Percentiles rank a stretch among this genome's conserved stretches.
Evolutionary conservation across 805 yeast species (phyloP).

Genomic region (Candida boleticola): DNA sequence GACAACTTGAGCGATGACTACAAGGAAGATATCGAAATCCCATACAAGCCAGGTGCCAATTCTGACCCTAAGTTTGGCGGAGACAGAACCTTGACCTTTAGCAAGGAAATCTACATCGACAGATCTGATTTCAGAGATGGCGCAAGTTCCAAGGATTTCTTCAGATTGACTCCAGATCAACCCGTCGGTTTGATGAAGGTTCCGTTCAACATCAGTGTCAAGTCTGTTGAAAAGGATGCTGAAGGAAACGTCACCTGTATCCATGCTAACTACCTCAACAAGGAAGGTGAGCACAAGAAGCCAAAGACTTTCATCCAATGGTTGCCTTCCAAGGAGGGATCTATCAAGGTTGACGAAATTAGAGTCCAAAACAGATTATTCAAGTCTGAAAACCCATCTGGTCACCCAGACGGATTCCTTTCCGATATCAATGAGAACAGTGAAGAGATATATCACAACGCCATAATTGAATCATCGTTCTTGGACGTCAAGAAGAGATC

Average conservation of each 20-base stretch:
- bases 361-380: conserved; percentile 87
- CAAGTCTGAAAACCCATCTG: conserved; percentile 85
- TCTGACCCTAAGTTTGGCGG: conserved; percentile 64
- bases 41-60: conserved; percentile 80
- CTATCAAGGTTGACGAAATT: conserved; percentile 67
- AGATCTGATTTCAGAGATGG: conserved; percentile 72
- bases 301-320: conserved; percentile 98
- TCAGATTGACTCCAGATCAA: conserved; percentile 91
- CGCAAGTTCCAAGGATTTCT: conserved; percentile 70
- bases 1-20: conserved; percentile 79
- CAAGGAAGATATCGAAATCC: conserved; percentile 69
- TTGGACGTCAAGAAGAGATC: conserved; percentile 62
- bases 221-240: conserved; percentile 60
- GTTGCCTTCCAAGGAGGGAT: conserved; percentile 71
- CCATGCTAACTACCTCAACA: conserved; percentile 77
- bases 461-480: conserved; percentile 78
- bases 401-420: conserved; percentile 84
- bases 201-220: conserved; percentile 76
- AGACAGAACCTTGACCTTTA: conserved; percentile 64
- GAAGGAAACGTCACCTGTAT: conserved; percentile 66
- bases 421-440: conserved; percentile 80
- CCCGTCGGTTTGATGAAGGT: conserved; percentile 93
- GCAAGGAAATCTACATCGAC: conserved; percentile 80
- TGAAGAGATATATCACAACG: conserved; percentile 61
- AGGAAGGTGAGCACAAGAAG: conserved; percentile 55